Percentiles rank a stretch among this genome's conserved stretches.
Evolutionary conservation across 1,139 yeast genomes (phyloP).

Genomic region (Meyerozyma sp.): DNA sequence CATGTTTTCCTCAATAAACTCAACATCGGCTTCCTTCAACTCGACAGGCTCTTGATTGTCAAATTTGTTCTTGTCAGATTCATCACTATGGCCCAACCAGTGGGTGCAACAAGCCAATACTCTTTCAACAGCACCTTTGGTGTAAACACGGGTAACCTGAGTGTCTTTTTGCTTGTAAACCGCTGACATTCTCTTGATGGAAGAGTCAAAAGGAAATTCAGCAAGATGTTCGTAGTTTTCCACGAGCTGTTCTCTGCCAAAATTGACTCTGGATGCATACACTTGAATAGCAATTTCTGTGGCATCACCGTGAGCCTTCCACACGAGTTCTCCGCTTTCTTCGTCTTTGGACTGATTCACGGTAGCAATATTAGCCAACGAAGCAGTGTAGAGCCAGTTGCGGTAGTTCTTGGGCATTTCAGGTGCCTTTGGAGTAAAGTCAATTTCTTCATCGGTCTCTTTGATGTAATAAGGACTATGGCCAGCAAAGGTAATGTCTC

Average conservation of each 20-base stretch:
- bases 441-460: slow-evolving; percentile 34
- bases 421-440: slow-evolving; percentile 20
- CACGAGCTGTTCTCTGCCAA: slow-evolving; percentile 38
- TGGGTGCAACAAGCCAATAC: slow-evolving; percentile 51
- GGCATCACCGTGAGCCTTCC: slow-evolving; percentile 84
- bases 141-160: slow-evolving; percentile 36
- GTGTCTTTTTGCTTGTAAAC: slow-evolving; percentile 38
- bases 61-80: slow-evolving; percentile 6
- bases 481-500: slow-evolving; percentile 41
- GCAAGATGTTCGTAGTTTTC: slow-evolving; percentile 39
- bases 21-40: slow-evolving; percentile 39
- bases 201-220: slow-evolving; percentile 77
- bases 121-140: slow-evolving; percentile 82
- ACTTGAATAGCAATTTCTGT: slow-evolving; percentile 83
- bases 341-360: slow-evolving; percentile 39
- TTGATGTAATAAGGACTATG: slow-evolving; percentile 39
- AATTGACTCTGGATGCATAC: slow-evolving; percentile 53
- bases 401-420: slow-evolving; percentile 16
- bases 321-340: slow-evolving; percentile 34
- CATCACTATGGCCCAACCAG: slow-evolving; percentile 42
- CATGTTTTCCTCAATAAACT: slow-evolving; percentile 51
- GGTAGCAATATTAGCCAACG: slow-evolving; percentile 69
- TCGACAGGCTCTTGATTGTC: slow-evolving; percentile 21
- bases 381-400: slow-evolving; percentile 53
- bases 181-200: slow-evolving; percentile 71